Conservation (phyloP, 2,329 filamentous ascomycete species). For the Neoscytalidium dimidiatum region DNA sequence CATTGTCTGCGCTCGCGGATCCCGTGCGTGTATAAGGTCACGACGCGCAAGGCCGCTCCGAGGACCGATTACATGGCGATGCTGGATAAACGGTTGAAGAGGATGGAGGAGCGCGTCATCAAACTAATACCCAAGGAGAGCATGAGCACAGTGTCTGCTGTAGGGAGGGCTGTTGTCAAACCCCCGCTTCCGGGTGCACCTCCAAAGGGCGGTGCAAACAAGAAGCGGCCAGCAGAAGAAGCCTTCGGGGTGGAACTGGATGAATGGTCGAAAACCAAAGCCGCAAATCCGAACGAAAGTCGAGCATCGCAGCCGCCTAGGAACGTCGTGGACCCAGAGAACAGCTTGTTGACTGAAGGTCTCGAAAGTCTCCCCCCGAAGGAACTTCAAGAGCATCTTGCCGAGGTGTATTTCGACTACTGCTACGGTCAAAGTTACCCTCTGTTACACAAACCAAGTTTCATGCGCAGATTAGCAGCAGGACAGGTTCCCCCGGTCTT, state of each 20-base stretch:
- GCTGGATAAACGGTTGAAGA: slow-evolving; percentile 91
- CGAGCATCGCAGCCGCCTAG: slow-evolving; percentile 47
- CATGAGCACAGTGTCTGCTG: slow-evolving; percentile 64
- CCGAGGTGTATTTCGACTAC: slow-evolving; percentile 93
- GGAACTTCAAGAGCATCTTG: slow-evolving; percentile 89
- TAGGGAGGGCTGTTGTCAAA: slow-evolving; percentile 82
- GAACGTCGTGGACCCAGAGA: slow-evolving; percentile 67
- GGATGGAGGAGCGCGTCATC: slow-evolving; percentile 97
- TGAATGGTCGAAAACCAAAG: slow-evolving; percentile 69
- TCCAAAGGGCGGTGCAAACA: slow-evolving; percentile 59
- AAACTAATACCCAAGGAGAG: slow-evolving; percentile 91
- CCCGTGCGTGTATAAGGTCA: slow-evolving; percentile 97
- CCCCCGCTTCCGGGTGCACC: slow-evolving; percentile 65
- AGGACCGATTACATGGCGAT: slow-evolving; percentile 99
- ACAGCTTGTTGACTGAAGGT: slow-evolving; percentile 77
- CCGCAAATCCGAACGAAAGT: slow-evolving; percentile 49
- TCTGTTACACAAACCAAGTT: slow-evolving; percentile 93
- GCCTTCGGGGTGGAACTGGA: slow-evolving; percentile 83
- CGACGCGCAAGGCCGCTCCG: slow-evolving; percentile 88
- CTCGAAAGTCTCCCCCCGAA: slow-evolving; percentile 77
- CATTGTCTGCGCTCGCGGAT: slow-evolving; percentile 91
- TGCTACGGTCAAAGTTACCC: slow-evolving; percentile 96
- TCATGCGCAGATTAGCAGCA: slow-evolving; percentile 82
- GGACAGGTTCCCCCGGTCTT: slow-evolving; percentile 85
- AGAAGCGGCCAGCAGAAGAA: slow-evolving; percentile 83